These are phyloP conservation scores for Trichoderma arundinaceum DNA, from an alignment of 2,329 filamentous ascomycete genomes.

Conservation along the genomic window DNA sequence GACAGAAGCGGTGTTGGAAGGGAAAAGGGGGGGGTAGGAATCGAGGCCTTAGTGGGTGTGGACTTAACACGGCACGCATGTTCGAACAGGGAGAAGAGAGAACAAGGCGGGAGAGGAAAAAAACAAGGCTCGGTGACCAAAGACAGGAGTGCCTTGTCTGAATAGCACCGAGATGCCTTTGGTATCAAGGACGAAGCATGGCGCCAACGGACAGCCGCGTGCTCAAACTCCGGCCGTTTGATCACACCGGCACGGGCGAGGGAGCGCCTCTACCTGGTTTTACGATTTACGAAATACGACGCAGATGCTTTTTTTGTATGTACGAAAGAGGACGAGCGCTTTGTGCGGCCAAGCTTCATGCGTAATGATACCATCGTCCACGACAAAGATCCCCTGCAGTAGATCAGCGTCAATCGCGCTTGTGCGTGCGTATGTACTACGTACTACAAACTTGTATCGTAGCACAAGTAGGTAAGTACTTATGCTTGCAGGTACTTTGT, in stretches of 20 bases:
- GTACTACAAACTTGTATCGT: background rate
- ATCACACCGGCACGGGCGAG: background rate
- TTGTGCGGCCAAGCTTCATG: background rate
- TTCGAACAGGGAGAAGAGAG: background rate
- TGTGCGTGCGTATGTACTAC: slow-evolving; percentile 2
- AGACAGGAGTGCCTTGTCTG: background rate
- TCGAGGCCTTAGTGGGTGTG: background rate
- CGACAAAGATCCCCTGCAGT: slow-evolving; percentile 31
- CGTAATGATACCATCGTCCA: slow-evolving; percentile 16
- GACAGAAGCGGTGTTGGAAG: slow-evolving; percentile 4
- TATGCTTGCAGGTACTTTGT: no score
- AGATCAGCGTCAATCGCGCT: slow-evolving; percentile 29
- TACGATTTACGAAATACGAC: background rate
- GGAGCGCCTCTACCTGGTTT: background rate
- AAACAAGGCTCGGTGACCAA: slow-evolving; percentile 23
- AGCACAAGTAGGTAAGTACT: no score
- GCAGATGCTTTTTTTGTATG: background rate
- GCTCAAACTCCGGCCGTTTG: slow-evolving; percentile 19
- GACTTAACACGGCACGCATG: slow-evolving; percentile 1
- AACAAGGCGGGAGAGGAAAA: background rate
- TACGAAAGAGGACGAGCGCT: background rate
- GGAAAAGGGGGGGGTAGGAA: background rate
- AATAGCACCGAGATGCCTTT: background rate
- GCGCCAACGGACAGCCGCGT: background rate
- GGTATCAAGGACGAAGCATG: background rate